Evolutionary conservation across 2,329 filamentous ascomycete species (phyloP).

Genomic region (Calonectria henricotiae): DNA sequence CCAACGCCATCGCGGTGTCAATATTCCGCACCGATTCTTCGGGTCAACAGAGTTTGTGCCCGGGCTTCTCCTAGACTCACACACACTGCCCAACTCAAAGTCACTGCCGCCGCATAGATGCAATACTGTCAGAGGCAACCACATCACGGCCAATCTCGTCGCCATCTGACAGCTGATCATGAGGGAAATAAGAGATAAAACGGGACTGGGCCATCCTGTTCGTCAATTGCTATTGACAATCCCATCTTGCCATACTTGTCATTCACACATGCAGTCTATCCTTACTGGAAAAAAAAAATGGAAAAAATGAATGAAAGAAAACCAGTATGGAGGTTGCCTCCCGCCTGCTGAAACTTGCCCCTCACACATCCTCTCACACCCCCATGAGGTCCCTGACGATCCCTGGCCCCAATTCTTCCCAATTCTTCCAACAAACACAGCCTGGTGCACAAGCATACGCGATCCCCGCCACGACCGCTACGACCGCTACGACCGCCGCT

Average conservation of each 20-base stretch:
- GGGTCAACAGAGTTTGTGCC: conserved; percentile 10
- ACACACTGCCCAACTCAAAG: conserved; percentile 22
- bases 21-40: conserved; percentile 5
- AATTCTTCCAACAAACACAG: conserved; percentile 40
- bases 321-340: conserved; percentile 34
- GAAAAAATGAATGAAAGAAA: background rate
- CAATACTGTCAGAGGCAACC: conserved; percentile 19
- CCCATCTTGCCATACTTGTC: conserved; percentile 5
- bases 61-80: conserved; percentile 2
- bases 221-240: conserved; percentile 13
- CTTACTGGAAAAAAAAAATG: conserved; percentile 2
- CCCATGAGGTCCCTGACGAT: conserved; percentile 51
- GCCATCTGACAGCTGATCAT: conserved; percentile 23
- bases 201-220: conserved; percentile 6
- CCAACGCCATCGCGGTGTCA: conserved; percentile 15
- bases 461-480: conserved; percentile 36
- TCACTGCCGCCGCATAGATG: conserved; percentile 23
- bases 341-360: conserved; percentile 49
- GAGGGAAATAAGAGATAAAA: background rate
- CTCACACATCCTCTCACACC: conserved; percentile 40
- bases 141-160: conserved; percentile 28
- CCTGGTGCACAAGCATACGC: conserved; percentile 11
- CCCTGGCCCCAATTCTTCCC: conserved; percentile 42
- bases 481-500: conserved; percentile 40
- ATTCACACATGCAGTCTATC: conserved; percentile 34